Conservation (phyloP, 805 yeast species). For the Cyberlindnera petersonii region DNA sequence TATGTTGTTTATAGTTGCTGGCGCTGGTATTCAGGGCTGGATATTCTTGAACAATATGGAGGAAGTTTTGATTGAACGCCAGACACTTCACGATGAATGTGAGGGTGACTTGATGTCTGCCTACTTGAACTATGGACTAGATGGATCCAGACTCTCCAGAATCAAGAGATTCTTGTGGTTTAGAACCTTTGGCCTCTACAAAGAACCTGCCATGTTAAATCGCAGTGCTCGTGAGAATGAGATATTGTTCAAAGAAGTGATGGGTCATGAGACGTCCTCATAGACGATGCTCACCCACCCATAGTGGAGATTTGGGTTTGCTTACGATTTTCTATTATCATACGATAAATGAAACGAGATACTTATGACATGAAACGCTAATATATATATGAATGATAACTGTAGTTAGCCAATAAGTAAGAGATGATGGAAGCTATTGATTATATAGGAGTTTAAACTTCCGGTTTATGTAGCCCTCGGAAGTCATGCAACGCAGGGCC, state of each 20-base stretch:
- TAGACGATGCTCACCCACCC: no score
- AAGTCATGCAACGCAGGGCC: no score
- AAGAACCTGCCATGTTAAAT: slow-evolving; percentile 31
- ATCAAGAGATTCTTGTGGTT: slow-evolving; percentile 57
- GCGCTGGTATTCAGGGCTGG: slow-evolving; percentile 40
- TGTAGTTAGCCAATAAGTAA: background rate
- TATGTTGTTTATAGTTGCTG: slow-evolving; percentile 34
- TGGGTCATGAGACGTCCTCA: slow-evolving; percentile 39
- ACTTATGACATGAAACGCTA: background rate
- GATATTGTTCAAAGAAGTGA: slow-evolving; percentile 68
- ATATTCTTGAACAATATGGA: slow-evolving; percentile 36
- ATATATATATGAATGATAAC: background rate
- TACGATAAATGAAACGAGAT: background rate
- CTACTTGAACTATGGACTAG: slow-evolving; percentile 50
- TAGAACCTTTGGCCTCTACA: slow-evolving; percentile 36
- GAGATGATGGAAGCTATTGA: no score
- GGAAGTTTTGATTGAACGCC: slow-evolving; percentile 30
- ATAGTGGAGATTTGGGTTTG: no score
- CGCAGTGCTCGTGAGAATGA: slow-evolving; percentile 61
- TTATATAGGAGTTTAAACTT: no score
- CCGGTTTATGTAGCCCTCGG: no score
- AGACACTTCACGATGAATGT: slow-evolving; percentile 37
- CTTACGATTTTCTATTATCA: background rate
- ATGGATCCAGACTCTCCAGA: slow-evolving; percentile 44
- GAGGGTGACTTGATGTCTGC: slow-evolving; percentile 40